Evolutionary conservation across 225 moss, liverwort and hornwort genomes (phyloP), one percentile per base, ranked within the genome.

Genomic region (Asterella californica): DNA sequence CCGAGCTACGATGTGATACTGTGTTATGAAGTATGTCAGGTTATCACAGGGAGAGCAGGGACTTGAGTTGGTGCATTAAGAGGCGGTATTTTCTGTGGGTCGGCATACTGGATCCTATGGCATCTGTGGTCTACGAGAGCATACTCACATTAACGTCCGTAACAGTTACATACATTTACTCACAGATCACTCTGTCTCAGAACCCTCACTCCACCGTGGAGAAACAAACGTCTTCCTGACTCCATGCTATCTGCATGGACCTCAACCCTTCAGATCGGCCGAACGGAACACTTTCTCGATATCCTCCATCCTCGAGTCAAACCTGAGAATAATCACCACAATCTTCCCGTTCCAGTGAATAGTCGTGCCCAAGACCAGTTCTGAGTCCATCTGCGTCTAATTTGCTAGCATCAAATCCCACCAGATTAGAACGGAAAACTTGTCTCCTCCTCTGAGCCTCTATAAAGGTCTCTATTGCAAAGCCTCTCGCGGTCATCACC

Each of bases 91-190:
- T 77, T 15, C 37, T 45, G 6, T 74, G 74, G 9, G 74, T 15
- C 52, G 53, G 53, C 21, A 17, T 12, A 53, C 48, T 77, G 76
- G 61, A 62, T 77, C 61, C 45, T 25, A 74, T 74, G n/a, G n/a
- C 60, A 38, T 61, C 38, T 46, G 45, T 62, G 42, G 32, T 48
- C 53, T 75, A 75, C 11, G 33, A 75, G 60, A 21, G 15, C 63
- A 29, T 27, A 11, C 1, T 61, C n/a, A 75, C 0, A 15, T 46
- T 45, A 65, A 45, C 22, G 25, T 15, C 9, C 24, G 12, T 33
- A 15, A 30, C n/a, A 42, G 38, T 9, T 1, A 8, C 21, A 22
- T 42, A 42, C 1, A 46, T 22, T 22, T 42, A 25, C 9, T 11
- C 4, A 70, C 1, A 45, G 9, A 46, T 45, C 70, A 70, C 21